Evolutionary conservation across 2,329 filamentous ascomycete genomes (phyloP).

Genomic region (Cercospora nicotianae): DNA sequence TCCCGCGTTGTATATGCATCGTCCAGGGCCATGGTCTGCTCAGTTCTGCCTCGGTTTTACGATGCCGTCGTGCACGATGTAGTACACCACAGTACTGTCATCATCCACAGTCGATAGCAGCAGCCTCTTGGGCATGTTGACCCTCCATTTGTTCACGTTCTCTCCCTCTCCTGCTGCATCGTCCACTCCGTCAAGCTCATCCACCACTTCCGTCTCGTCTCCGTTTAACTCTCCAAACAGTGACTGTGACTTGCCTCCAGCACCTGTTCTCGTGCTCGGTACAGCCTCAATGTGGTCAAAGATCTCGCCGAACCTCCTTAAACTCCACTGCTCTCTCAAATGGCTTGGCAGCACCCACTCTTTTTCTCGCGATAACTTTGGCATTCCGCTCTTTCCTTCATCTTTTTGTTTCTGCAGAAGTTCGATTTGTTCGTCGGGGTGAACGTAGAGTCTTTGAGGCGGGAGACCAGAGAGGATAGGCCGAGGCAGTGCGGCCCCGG

Average conservation of each 20-base stretch:
- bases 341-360: constrained; percentile 80
- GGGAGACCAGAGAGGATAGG: constrained; percentile 72
- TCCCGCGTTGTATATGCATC: neutral
- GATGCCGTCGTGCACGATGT: constrained; percentile 81
- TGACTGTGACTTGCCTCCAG: constrained; percentile 27
- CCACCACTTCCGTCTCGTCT: constrained; percentile 18
- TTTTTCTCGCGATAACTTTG: constrained; percentile 46
- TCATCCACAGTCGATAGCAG: constrained; percentile 74
- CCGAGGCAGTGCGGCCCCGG: constrained; percentile 50
- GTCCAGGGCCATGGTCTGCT: constrained; percentile 25
- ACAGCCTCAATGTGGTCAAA: constrained; percentile 58
- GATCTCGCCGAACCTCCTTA: constrained; percentile 64
- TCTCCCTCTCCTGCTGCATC: constrained; percentile 23
- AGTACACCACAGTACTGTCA: constrained; percentile 82
- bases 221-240: constrained; percentile 21
- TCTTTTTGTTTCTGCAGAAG: constrained; percentile 59
- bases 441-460: constrained; percentile 70
- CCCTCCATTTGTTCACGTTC: constrained; percentile 44
- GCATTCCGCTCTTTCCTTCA: constrained; percentile 37
- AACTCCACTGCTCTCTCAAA: constrained; percentile 69
- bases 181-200: constrained; percentile 20
- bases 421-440: constrained; percentile 79
- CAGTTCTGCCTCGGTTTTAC: constrained; percentile 83
- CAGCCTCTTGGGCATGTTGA: constrained; percentile 59
- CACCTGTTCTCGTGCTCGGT: constrained; percentile 41